Conservation (phyloP, 139 green algal genomes). For the Micractinium conductrix region DNA sequence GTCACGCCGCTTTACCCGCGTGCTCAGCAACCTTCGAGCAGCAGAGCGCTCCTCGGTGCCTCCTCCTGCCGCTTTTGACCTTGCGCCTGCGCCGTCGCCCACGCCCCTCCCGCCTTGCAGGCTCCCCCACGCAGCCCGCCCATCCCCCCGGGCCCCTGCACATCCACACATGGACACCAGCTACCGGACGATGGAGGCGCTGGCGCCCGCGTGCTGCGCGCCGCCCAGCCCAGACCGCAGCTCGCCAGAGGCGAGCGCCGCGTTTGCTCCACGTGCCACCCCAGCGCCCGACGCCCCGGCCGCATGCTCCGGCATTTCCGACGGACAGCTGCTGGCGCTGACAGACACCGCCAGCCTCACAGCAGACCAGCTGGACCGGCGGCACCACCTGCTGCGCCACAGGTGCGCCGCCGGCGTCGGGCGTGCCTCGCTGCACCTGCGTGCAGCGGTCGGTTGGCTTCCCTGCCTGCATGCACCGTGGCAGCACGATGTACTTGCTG, state of each 20-base stretch:
- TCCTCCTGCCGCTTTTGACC: no score
- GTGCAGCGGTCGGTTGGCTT: background rate
- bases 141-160: background rate
- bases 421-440: background rate
- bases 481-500: background rate
- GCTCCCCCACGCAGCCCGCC: background rate
- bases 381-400: conserved; percentile 32
- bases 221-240: background rate
- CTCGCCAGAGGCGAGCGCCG: background rate
- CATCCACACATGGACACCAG: background rate
- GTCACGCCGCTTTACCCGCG: no score
- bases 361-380: conserved; percentile 23
- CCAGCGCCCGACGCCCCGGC: background rate
- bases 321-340: conserved; percentile 21
- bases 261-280: background rate
- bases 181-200: background rate
- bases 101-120: background rate
- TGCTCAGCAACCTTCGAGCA: no score
- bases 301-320: conserved; percentile 8
- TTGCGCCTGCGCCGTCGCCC: no score
- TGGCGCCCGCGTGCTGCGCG: background rate
- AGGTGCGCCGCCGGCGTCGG: background rate
- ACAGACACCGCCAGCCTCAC: conserved; percentile 11
- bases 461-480: background rate
- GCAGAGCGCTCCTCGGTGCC: no score